These are phyloP conservation scores for Candida suzukii DNA, from an alignment of 805 yeast species.

Conservation along the genomic window DNA sequence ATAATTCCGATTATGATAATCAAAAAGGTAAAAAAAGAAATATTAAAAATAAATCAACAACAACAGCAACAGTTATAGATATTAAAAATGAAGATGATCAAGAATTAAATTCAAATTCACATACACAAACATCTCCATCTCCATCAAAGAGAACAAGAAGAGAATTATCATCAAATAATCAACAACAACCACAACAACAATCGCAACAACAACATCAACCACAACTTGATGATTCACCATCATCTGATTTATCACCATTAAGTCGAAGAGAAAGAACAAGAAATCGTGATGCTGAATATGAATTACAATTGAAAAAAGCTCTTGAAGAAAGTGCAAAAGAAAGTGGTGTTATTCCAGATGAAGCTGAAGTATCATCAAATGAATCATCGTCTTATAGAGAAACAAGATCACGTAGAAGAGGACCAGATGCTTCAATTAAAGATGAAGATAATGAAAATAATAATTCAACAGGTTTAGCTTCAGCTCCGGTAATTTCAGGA, in stretches of 20 bases:
- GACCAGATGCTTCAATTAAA: slow-evolving; percentile 4
- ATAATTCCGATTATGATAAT: slow-evolving; percentile 35
- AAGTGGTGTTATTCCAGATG: slow-evolving; percentile 32
- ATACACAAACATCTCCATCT: slow-evolving; percentile 2
- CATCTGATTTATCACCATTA: slow-evolving; percentile 4
- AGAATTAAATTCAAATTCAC: neutral
- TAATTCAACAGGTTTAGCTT: neutral
- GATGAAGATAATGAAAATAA: neutral
- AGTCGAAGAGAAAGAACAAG: slow-evolving; percentile 18
- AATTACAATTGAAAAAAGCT: slow-evolving; percentile 33
- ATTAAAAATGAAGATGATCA: neutral
- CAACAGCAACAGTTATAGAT: neutral
- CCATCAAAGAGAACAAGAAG: slow-evolving; percentile 1
- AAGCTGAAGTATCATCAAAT: slow-evolving; percentile 24
- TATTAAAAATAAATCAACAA: neutral
- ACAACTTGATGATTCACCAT: slow-evolving; percentile 2
- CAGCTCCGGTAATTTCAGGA: neutral
- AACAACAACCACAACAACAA: slow-evolving; percentile 2
- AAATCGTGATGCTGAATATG: slow-evolving; percentile 28
- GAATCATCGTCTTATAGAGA: slow-evolving; percentile 17
- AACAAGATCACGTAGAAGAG: slow-evolving; percentile 17
- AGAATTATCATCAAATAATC: slow-evolving; percentile 4
- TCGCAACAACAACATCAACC: slow-evolving; percentile 6
- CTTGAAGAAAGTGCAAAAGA: slow-evolving; percentile 52
- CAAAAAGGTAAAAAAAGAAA: slow-evolving; percentile 9